Percentiles rank a stretch among this genome's conserved stretches.
These are phyloP conservation scores for Lichtheimia ramosa DNA, from an alignment of 371 early-diverging fungal genomes.

Conservation along the genomic window DNA sequence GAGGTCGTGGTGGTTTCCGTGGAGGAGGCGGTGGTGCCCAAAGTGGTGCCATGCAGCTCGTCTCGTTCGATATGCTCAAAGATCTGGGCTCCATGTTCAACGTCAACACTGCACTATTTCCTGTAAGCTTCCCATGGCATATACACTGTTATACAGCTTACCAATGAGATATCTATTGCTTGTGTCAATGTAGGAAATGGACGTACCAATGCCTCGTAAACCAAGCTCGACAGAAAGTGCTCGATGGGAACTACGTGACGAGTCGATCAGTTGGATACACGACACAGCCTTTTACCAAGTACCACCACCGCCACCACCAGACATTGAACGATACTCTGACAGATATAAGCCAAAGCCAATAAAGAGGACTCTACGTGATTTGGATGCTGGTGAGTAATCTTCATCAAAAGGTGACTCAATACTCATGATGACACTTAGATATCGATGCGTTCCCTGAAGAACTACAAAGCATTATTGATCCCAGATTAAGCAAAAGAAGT, in stretches of 20 bases:
- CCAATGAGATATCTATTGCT: too few relatives aligned
- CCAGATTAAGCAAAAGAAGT: conserved; percentile 41
- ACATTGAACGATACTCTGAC: conserved; percentile 54
- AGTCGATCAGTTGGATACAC: conserved; percentile 28
- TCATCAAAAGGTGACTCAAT: background rate
- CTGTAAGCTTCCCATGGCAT: conserved; percentile 28
- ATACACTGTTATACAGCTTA: too few relatives aligned
- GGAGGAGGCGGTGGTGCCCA: conserved; percentile 41
- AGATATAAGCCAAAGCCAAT: conserved; percentile 28
- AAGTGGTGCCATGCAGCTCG: conserved; percentile 45
- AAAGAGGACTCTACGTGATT: conserved; percentile 33
- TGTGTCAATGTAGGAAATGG: conserved; percentile 29
- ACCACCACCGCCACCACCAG: conserved; percentile 37
- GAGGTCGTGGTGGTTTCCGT: conserved; percentile 35
- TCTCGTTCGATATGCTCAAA: conserved; percentile 44
- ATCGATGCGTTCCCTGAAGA: conserved; percentile 54
- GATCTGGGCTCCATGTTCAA: conserved; percentile 49
- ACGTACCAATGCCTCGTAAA: conserved; percentile 47
- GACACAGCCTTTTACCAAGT: conserved; percentile 39
- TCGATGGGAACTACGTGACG: conserved; percentile 31
- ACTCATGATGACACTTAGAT: conserved; percentile 23
- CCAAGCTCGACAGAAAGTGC: conserved; percentile 33
- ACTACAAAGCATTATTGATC: conserved; percentile 43
- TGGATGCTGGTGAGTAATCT: conserved; percentile 46
- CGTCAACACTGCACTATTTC: conserved; percentile 43